Evolutionary conservation across 257 asterid genomes (phyloP), one percentile per base, ranked within the genome.

Genomic region (Lycium barbarum): DNA sequence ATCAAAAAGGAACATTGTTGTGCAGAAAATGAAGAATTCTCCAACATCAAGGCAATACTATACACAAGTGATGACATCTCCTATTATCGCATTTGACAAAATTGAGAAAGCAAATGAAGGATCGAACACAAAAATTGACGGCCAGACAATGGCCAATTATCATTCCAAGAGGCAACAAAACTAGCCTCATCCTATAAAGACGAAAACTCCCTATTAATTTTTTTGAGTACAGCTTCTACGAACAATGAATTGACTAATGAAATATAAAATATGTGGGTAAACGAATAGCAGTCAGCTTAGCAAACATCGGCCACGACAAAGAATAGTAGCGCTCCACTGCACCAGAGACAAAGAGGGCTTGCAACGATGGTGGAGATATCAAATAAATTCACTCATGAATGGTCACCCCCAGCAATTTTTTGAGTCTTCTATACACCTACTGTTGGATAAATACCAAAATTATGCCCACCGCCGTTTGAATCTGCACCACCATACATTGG

Each of bases 381-480:
- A 59, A 83, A 85, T 35, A 70, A 80, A 89, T 62, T 85, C 83
- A 82, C 66, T 71, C 70, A 85, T 62, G 35, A 82, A 72, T 83
- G 55, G 65, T 47, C 79, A 63, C 36, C n/a, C 70, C 78, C 82
- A n/a, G 43, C 74, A 47, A 15, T 38, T 76, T 26, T 15, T 53
- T 33, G 65, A 51, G 40, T 26, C 82, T 76, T 84, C 90, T 91
- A 91, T 83, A 85, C 57, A 84, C 93, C 95, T 79, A 89, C 84
- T 2, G 93, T 47, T 47, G 95, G 95, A 84, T 91, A 91, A 63
- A 87, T 86, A 62, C 94, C 90, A 1, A 88, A 70, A 84, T 79
- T 89, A 9, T 90, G 92, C 9, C 97, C 98, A 18, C 91, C 86
- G 10, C 97, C 98, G 57, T 95, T 95, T 36, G 90, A 86, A 59